A percentile compares a stretch with the other conserved stretches of the same genome.
Evolutionary conservation across 371 early-diverging fungal species (phyloP).

Genomic region (Choanephora cucurbitarum): DNA sequence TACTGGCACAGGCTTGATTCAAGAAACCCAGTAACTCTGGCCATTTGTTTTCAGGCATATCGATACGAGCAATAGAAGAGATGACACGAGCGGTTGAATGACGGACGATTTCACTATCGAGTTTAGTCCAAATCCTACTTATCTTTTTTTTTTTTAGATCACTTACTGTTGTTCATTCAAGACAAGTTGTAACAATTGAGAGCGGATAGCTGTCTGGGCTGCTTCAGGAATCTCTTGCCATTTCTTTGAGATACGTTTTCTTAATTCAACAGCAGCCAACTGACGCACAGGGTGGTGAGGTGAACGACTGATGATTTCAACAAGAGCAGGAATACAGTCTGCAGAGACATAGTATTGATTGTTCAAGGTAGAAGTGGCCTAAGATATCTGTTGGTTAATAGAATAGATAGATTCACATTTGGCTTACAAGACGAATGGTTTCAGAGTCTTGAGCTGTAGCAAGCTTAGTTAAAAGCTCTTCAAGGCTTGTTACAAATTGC

Average conservation of each 20-base stretch:
- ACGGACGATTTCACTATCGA: constrained; percentile 67
- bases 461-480: constrained; percentile 48
- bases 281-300: constrained; percentile 73
- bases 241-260: constrained; percentile 74
- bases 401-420: neutral
- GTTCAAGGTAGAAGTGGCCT: constrained; percentile 72
- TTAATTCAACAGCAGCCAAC: constrained; percentile 87
- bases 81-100: constrained; percentile 85
- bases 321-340: constrained; percentile 74
- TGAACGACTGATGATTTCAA: constrained; percentile 64
- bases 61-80: constrained; percentile 82
- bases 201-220: constrained; percentile 59
- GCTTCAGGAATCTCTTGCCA: constrained; percentile 72
- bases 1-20: constrained; percentile 73
- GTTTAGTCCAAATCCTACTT: neutral
- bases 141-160: neutral
- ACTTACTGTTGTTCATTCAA: constrained; percentile 74
- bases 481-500: constrained; percentile 49
- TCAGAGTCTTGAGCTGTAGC: constrained; percentile 52
- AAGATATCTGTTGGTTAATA: too few species aligned
- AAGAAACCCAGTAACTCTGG: constrained; percentile 76
- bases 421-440: constrained; percentile 48
- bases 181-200: constrained; percentile 64
- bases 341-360: constrained; percentile 65
- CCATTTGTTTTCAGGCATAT: constrained; percentile 80